Evolutionary conservation across 2,329 filamentous ascomycete genomes (phyloP), one percentile per base, ranked within the genome.

Genomic region (Leptodontidium sp.): DNA sequence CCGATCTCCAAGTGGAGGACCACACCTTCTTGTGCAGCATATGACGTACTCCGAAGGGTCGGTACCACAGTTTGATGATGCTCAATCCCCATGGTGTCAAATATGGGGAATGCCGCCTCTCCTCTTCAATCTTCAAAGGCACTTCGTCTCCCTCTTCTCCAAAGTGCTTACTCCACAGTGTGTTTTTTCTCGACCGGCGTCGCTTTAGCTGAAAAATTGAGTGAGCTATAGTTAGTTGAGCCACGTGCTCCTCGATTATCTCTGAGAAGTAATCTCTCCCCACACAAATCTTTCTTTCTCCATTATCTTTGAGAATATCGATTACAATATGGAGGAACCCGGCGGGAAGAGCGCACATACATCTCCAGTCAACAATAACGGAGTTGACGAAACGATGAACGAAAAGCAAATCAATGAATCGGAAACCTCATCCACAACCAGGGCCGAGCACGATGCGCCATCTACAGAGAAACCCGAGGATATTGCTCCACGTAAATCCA

Each of bases 371-470:
- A 11, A 50, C 17, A 6, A 32, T 3, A 15, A n/a, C 17, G 6
- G 3, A 29, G 35, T 45, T 11, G 43, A 21, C 59, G 59, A 62
- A 21, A 62, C 59, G 6, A 62, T 62, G 59, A 47, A 62, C 24
- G 43, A 50, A 62, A 62, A 50, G 43, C 29, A 17, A 11, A 32
- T 62, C 47, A 50, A 65, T 17, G 57, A 57, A n/a, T 72, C 71
- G 14, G 68, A 71, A 26, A 62, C 65, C 9, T 73, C 71, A 45
- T 73, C 71, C 9, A 45, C 63, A 26, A 71, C 69, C 17, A 68
- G 67, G 43, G 69, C 68, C 24, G 69, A 69, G 6, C 7, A 68
- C 2, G 40, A 63, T 17, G 40, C 50, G 32, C 45, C 53, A 47
- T 15, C 29, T 14, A 45, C 52, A 29, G 53, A 66, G 12, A 53